phyloP scores from a whole-genome alignment of 805 yeast species.

The Hanseniaspora clermontiae region DNA sequence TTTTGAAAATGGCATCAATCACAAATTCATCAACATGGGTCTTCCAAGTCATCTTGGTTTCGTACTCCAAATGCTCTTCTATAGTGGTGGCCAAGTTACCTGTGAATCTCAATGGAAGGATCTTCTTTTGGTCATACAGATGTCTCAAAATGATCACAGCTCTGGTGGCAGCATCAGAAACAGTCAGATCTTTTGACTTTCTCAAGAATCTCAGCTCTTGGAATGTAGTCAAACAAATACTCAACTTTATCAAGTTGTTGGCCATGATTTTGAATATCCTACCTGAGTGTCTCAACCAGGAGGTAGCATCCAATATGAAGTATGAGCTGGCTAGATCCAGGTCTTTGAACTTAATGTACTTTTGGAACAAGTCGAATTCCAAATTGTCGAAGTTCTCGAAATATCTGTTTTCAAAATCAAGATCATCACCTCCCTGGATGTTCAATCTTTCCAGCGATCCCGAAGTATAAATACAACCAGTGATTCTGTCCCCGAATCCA shows the following conservation, averaged over 20 bases:
- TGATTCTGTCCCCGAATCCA: slow-evolving; percentile 26
- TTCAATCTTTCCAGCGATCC: slow-evolving; percentile 18
- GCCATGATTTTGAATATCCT: slow-evolving; percentile 56
- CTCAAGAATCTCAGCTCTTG: slow-evolving; percentile 64
- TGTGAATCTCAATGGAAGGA: slow-evolving; percentile 52
- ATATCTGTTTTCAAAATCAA: slow-evolving; percentile 13
- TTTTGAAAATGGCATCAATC: slow-evolving; percentile 38
- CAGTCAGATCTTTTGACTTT: slow-evolving; percentile 56
- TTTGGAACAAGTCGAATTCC: slow-evolving; percentile 11
- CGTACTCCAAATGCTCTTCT: slow-evolving; percentile 63
- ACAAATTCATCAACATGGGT: slow-evolving; percentile 60
- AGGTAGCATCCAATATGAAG: slow-evolving; percentile 61
- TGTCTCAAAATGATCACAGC: slow-evolving; percentile 66
- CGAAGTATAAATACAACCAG: slow-evolving; percentile 27
- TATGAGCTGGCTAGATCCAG: slow-evolving; percentile 24
- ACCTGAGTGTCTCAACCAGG: slow-evolving; percentile 74
- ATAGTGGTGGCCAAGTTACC: slow-evolving; percentile 56
- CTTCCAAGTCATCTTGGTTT: slow-evolving; percentile 60
- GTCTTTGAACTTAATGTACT: not conserved
- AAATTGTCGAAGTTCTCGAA: slow-evolving; percentile 12
- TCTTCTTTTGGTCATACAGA: slow-evolving; percentile 41
- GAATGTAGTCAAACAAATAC: slow-evolving; percentile 63
- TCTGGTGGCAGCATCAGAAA: slow-evolving; percentile 69
- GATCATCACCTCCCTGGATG: slow-evolving; percentile 17
- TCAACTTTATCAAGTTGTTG: slow-evolving; percentile 43